phyloP scores from a whole-genome alignment of 495 filamentous ascomycete species.

The Neurospora sp. region DNA sequence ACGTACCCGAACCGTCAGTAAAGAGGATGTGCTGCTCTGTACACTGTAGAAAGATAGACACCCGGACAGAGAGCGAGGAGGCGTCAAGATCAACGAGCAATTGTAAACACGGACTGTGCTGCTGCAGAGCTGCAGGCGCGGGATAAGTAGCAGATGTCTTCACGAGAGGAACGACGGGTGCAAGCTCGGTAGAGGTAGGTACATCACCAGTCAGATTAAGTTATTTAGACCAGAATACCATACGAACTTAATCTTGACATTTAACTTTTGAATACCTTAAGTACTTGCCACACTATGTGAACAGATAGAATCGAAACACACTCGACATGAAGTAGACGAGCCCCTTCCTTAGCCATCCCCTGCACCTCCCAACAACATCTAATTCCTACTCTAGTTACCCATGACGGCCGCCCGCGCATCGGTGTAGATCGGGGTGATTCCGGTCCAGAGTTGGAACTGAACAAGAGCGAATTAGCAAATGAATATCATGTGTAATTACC shows the following conservation, averaged over 20 bases:
- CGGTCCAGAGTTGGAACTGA: slow-evolving; percentile 70
- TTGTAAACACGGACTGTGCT: too few species aligned
- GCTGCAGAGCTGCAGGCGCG: too few species aligned
- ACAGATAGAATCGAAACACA: neutral
- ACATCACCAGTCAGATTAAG: too few species aligned
- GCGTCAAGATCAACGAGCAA: too few species aligned
- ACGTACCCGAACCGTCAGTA: neutral
- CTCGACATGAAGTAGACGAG: neutral
- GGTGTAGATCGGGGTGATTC: slow-evolving; percentile 57
- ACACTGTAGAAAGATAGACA: too few species aligned
- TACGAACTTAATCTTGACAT: neutral
- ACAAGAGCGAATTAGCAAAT: slow-evolving; percentile 6
- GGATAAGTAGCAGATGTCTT: too few species aligned
- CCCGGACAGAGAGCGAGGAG: too few species aligned
- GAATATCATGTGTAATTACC: neutral
- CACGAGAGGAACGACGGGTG: too few species aligned
- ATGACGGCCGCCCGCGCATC: slow-evolving; percentile 48
- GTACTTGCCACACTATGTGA: neutral
- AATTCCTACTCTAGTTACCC: slow-evolving; percentile 11
- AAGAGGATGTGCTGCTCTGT: neutral
- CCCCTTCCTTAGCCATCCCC: neutral
- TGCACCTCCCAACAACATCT: neutral
- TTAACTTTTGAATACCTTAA: neutral
- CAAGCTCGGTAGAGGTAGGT: too few species aligned
- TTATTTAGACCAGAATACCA: neutral